Base-by-base conservation (phyloP, 306 rosid genomes). In the Alnus glutinosa region DNA sequence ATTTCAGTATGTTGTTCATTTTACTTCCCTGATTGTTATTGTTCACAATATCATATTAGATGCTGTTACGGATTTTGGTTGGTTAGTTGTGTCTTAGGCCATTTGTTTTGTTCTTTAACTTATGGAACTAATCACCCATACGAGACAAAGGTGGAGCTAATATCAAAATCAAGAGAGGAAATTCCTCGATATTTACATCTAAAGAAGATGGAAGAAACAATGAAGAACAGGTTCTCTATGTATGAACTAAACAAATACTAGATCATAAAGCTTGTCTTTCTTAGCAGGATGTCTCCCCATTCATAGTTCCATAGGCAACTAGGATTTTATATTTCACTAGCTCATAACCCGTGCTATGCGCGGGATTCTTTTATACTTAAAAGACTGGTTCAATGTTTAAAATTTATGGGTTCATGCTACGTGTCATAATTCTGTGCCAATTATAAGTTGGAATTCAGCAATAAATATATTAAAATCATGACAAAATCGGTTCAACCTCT, bases 161-260 rank as follows among this genome's bases (percentile, higher is more conserved):
- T 44, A 49, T 18, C 72, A 47, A 75, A 62, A 79, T 50, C 78
- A 7, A 58, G 46, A 54, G 30, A 30, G 39, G 2, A 79, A 39
- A 34, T 37, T 79, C 19, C 68, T 55, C 55, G 73, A 61, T 9
- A 59, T 70, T 49, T 79, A 42, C 74, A 37, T 54, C n/a, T 66
- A 19, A 74, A 55, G 75, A 49, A 15, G 51, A 2, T 3, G 16
- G 66, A 18, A 57, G 68, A 32, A 62, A 23, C 36, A 39, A 6
- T 52, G 28, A 28, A 52, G 66, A 54, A 32, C 57, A 12, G 54
- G 18, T 51, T 9, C 9, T 1, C 44, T 30, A 2, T 64, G 9
- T 12, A 13, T 14, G 32, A 55, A 14, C 37, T 37, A 77, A 55
- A 51, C 4, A 2, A 7, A 46, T 36, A 64, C 6, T 54, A 50